Evolutionary conservation across 495 filamentous ascomycete species (phyloP).

Genomic region (Neurospora terricola): DNA sequence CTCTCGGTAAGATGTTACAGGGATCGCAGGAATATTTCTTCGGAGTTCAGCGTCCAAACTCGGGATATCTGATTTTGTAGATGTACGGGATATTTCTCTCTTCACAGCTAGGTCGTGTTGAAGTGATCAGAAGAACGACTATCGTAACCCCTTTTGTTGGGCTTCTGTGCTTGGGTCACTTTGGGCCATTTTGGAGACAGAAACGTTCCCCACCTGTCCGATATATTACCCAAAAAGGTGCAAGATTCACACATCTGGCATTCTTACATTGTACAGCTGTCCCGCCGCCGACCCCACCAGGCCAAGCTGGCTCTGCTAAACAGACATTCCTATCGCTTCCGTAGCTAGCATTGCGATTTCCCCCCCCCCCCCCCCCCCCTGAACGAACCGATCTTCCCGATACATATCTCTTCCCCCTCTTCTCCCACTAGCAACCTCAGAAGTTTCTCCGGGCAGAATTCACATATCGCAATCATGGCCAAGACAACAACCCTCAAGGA

Average conservation of each 20-base stretch:
- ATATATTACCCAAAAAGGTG: neutral
- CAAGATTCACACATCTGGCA: neutral
- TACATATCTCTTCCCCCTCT: neutral
- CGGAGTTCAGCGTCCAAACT: neutral
- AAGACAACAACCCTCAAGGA: conserved; percentile 61
- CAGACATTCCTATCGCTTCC: conserved; percentile 1
- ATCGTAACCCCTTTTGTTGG: neutral
- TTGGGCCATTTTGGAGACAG: neutral
- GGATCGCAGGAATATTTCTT: neutral
- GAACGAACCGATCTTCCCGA: neutral
- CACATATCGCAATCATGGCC: conserved; percentile 38
- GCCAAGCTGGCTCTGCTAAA: neutral
- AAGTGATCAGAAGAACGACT: neutral
- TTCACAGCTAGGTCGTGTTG: neutral
- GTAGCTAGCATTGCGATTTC: neutral
- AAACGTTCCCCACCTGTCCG: neutral
- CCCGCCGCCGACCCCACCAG: neutral
- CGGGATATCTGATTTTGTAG: neutral
- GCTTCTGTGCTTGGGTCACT: neutral
- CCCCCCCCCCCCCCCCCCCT: neutral
- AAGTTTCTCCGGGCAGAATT: neutral
- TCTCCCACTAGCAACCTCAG: neutral
- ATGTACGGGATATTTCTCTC: neutral
- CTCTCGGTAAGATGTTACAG: neutral
- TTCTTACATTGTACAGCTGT: neutral